Conservation (phyloP, 108 stramenopile species). For the Skeletonema costatum region DNA sequence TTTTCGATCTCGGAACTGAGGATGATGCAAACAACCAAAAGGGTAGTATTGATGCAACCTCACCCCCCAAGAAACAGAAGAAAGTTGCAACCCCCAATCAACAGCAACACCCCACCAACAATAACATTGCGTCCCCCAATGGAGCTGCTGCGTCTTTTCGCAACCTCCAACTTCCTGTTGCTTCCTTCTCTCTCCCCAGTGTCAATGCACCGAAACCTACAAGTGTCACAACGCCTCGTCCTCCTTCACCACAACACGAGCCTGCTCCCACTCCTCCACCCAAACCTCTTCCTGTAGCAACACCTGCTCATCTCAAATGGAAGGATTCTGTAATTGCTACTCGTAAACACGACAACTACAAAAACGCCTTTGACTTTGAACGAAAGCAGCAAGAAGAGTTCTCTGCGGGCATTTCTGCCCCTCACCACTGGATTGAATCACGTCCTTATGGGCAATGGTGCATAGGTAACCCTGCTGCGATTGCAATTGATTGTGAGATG, state of each 20-base stretch:
- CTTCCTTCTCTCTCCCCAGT: constrained; percentile 67
- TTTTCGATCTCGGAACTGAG: constrained; percentile 41
- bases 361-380: constrained; percentile 54
- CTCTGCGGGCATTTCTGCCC: constrained; percentile 21
- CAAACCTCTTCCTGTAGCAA: constrained; percentile 60
- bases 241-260: constrained; percentile 25
- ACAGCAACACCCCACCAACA: constrained; percentile 12
- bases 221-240: constrained; percentile 10
- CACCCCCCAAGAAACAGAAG: constrained; percentile 39
- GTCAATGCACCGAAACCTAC: constrained; percentile 1
- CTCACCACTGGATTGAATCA: constrained; percentile 69
- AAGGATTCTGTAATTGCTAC: constrained; percentile 56
- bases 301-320: constrained; percentile 71
- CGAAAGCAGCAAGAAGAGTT: constrained; percentile 53
- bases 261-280: constrained; percentile 20
- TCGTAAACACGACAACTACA: constrained; percentile 60
- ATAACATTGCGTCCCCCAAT: constrained; percentile 14
- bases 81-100: constrained; percentile 27
- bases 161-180: constrained; percentile 70
- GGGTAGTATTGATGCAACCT: constrained; percentile 14
- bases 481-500: constrained; percentile 99
- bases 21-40: constrained; percentile 25
- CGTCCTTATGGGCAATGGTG: constrained; percentile 81
- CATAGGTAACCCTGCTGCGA: constrained; percentile 77
- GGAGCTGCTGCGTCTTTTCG: constrained; percentile 41